Percentiles rank a stretch among this genome's conserved stretches.
Conservation (phyloP, 768 basidiomycete species). For the Russula brevipes region DNA sequence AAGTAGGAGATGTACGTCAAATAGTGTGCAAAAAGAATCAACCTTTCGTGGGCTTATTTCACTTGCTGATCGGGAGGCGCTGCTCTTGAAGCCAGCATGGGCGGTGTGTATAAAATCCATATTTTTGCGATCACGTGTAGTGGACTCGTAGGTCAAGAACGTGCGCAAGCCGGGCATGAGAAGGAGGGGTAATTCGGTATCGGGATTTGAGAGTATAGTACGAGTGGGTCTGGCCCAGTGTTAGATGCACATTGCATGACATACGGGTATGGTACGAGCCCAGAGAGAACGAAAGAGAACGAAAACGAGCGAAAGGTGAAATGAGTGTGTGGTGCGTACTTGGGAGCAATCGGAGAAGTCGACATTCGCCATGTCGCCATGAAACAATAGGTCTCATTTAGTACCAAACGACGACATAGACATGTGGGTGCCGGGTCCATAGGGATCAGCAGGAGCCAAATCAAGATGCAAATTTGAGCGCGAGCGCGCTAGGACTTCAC, state of each 20-base stretch:
- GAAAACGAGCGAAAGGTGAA: not conserved
- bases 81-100: too few relatives aligned
- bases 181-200: too few relatives aligned
- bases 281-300: not conserved
- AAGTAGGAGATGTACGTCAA: not conserved
- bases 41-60: too few relatives aligned
- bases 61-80: not conserved
- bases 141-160: too few relatives aligned
- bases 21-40: not conserved
- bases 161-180: not conserved
- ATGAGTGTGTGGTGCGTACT: not conserved
- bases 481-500: slow-evolving; percentile 53
- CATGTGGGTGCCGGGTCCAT: slow-evolving; percentile 20
- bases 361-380: not conserved
- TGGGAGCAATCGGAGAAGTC: not conserved
- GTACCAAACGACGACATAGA: not conserved
- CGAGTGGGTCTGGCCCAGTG: not conserved
- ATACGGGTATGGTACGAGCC: not conserved
- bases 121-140: not conserved
- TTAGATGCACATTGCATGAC: not conserved
- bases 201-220: not conserved
- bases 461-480: slow-evolving; percentile 46
- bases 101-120: not conserved
- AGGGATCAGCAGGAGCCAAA: slow-evolving; percentile 31
- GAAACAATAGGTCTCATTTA: not conserved